Evolutionary conservation across 2,329 filamentous ascomycete genomes (phyloP).

Genomic region (Penicillium verrucosum): DNA sequence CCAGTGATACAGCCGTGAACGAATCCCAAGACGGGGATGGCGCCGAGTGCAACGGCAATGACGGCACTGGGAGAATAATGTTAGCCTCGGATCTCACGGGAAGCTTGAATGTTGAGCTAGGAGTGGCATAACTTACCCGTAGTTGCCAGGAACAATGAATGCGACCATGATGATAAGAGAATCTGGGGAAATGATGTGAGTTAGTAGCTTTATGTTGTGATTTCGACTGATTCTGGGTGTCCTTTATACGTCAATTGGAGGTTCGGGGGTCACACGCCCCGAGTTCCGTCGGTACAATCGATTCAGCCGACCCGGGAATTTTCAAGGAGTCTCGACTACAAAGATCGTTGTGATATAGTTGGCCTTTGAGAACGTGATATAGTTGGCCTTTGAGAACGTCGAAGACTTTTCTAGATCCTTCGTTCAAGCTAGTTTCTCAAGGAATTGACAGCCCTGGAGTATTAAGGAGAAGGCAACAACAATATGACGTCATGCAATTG

Average conservation of each 20-base stretch:
- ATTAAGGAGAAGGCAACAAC: too few species aligned
- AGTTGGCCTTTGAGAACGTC: not conserved
- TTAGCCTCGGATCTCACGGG: constrained; percentile 1
- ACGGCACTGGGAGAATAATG: constrained; percentile 47
- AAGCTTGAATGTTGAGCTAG: not conserved
- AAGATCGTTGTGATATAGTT: too few species aligned
- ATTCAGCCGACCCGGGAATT: constrained; percentile 9
- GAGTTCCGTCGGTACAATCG: constrained; percentile 7
- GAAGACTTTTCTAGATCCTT: not conserved
- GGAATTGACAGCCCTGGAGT: not conserved
- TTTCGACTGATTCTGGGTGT: not conserved
- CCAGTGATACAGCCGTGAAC: constrained; percentile 51
- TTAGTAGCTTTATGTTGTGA: not conserved
- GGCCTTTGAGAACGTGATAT: too few species aligned
- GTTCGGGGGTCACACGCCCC: not conserved
- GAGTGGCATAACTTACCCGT: constrained; percentile 40
- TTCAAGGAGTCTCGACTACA: not conserved
- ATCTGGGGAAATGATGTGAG: not conserved
- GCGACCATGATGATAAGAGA: constrained; percentile 34
- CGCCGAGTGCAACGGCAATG: constrained; percentile 53
- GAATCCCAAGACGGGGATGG: constrained; percentile 52
- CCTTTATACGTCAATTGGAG: constrained; percentile 6
- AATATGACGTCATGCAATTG: not conserved
- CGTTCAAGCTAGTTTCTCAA: not conserved
- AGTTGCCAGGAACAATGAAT: constrained; percentile 48